These are phyloP conservation scores for Pinus taeda DNA, from an alignment of 75 land plant species.

Conservation along the genomic window DNA sequence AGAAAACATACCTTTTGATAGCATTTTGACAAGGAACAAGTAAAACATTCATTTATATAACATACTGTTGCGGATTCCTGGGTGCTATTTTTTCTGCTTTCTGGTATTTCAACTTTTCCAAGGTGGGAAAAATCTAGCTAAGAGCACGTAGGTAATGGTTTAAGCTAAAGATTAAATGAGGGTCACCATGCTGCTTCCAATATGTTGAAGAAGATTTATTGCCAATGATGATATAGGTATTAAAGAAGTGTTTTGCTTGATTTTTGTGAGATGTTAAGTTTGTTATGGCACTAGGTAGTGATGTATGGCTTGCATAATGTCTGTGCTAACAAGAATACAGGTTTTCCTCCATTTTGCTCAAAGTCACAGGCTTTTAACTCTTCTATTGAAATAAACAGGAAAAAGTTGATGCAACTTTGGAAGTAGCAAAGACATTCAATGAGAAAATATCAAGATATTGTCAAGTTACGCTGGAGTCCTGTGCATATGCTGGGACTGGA, in stretches of 20 bases:
- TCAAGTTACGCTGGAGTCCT: slow-evolving; percentile 84
- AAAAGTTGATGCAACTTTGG: slow-evolving; percentile 90
- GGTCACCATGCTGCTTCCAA: neutral
- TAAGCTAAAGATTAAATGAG: too few species aligned
- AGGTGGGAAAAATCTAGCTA: too few species aligned
- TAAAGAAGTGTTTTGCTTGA: neutral
- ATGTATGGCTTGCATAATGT: too few species aligned
- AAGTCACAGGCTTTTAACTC: neutral
- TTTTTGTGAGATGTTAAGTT: neutral
- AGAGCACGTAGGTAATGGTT: too few species aligned
- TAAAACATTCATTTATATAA: too few species aligned
- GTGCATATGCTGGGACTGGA: slow-evolving; percentile 98
- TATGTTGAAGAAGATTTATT: neutral
- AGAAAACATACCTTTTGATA: too few species aligned
- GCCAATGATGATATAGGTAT: neutral
- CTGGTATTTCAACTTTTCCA: too few species aligned
- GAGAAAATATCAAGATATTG: slow-evolving; percentile 90
- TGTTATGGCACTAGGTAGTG: neutral
- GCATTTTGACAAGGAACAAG: too few species aligned
- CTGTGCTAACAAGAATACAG: too few species aligned
- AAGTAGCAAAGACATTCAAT: slow-evolving; percentile 92
- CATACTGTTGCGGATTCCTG: too few species aligned
- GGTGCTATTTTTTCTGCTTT: too few species aligned
- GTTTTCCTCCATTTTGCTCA: too few species aligned
- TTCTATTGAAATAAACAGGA: slow-evolving; percentile 49